Evolutionary conservation across 768 basidiomycete genomes (phyloP).

Genomic region (Russula sp.): DNA sequence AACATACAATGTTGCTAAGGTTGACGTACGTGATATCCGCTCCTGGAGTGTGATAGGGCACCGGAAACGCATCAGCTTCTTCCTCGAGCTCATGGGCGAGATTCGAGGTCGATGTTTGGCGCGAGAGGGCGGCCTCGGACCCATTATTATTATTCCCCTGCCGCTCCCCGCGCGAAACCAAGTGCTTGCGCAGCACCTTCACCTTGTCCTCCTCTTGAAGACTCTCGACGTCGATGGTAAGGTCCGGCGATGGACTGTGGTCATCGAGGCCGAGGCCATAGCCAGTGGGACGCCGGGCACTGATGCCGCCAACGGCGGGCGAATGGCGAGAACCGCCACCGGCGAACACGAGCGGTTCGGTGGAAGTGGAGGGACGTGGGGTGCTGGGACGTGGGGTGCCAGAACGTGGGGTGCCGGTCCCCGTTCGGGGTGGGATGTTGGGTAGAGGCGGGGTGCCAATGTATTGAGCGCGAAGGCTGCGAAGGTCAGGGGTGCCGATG

Average conservation of each 20-base stretch:
- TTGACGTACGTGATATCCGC: conserved; percentile 85
- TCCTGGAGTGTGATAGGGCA: conserved; percentile 80
- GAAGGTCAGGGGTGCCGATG: conserved; percentile 65
- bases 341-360: conserved; percentile 15
- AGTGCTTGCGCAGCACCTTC: conserved; percentile 68
- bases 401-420: conserved; percentile 32
- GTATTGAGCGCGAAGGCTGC: conserved; percentile 58
- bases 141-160: conserved; percentile 27
- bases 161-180: conserved; percentile 68
- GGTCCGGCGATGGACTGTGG: conserved; percentile 24
- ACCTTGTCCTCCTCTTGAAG: conserved; percentile 81
- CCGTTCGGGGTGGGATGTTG: conserved; percentile 45
- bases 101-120: conserved; percentile 23
- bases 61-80: conserved; percentile 70
- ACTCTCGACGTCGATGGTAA: conserved; percentile 42
- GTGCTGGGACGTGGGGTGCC: conserved; percentile 30
- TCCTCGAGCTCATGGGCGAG: conserved; percentile 30
- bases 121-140: conserved; percentile 29
- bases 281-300: conserved; percentile 29
- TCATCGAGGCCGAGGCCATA: conserved; percentile 22
- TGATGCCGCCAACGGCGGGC: conserved; percentile 33
- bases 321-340: conserved; percentile 15
- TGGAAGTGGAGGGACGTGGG: conserved; percentile 21
- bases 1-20: not conserved
- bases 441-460: conserved; percentile 45